Conservation (phyloP, 768 basidiomycete genomes). For the Ramaria sp. region DNA sequence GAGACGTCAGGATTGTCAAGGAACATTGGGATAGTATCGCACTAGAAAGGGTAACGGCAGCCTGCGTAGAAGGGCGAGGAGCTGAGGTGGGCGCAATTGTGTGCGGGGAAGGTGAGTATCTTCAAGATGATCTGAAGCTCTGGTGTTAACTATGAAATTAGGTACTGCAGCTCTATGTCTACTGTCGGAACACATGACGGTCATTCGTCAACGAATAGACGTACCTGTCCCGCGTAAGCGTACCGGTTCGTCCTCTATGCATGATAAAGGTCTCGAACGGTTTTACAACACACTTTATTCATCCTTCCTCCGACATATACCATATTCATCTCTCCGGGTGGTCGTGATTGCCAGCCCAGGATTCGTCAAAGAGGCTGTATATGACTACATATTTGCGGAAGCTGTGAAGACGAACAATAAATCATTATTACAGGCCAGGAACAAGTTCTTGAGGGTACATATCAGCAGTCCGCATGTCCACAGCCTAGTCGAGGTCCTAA, state of each 20-base stretch:
- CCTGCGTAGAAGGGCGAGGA: constrained; percentile 86
- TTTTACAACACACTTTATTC: constrained; percentile 84
- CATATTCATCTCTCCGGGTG: constrained; percentile 71
- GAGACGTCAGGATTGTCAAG: constrained; percentile 82
- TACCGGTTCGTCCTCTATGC: constrained; percentile 70
- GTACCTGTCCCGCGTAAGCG: constrained; percentile 85
- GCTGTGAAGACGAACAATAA: constrained; percentile 78
- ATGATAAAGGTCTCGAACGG: constrained; percentile 81
- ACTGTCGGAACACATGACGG: constrained; percentile 93
- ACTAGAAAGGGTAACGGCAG: constrained; percentile 69
- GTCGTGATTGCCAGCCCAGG: constrained; percentile 97
- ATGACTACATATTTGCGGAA: constrained; percentile 74
- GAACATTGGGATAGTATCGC: constrained; percentile 93
- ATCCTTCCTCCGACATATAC: constrained; percentile 83
- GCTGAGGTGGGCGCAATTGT: constrained; percentile 96
- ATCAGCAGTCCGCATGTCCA: constrained; percentile 92
- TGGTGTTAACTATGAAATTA: constrained; percentile 13
- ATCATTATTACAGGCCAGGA: constrained; percentile 59
- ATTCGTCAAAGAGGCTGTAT: constrained; percentile 85
- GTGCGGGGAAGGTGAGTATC: constrained; percentile 68
- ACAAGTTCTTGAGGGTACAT: constrained; percentile 87
- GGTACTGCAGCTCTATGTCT: constrained; percentile 89
- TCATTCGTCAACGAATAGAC: constrained; percentile 83
- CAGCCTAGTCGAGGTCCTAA: constrained; percentile 85
- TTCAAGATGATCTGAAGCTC: background rate